phyloP scores from a whole-genome alignment of 2,329 filamentous ascomycete genomes.

The Cordyceps sp. region DNA sequence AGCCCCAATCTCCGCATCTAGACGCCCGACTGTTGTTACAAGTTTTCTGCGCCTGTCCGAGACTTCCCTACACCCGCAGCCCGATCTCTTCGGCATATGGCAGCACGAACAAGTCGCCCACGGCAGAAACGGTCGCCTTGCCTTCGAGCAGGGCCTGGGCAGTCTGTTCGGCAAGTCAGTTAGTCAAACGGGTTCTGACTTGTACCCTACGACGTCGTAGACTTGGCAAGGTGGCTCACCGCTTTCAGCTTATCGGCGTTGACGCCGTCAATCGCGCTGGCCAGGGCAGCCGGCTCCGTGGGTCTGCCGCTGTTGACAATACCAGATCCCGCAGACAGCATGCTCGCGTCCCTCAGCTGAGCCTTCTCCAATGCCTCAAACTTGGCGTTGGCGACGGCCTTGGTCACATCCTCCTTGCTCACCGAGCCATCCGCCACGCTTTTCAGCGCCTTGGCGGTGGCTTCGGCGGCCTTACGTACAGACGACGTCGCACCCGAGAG shows the following conservation, averaged over 20 bases:
- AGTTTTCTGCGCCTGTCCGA: constrained; percentile 9
- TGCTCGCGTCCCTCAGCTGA: constrained; percentile 59
- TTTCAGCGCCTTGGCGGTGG: constrained; percentile 69
- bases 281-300: constrained; percentile 67
- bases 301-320: constrained; percentile 68
- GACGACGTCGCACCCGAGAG: constrained; percentile 58
- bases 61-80: constrained; percentile 61
- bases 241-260: constrained; percentile 71
- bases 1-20: constrained; percentile 18
- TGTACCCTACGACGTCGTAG: neutral
- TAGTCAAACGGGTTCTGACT: neutral
- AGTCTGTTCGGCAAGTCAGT: too few species aligned
- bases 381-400: constrained; percentile 85
- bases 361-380: constrained; percentile 75
- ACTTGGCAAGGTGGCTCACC: constrained; percentile 36
- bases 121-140: constrained; percentile 77
- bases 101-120: constrained; percentile 81
- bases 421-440: constrained; percentile 60
- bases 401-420: constrained; percentile 72
- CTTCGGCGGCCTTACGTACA: constrained; percentile 58
- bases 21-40: constrained; percentile 27
- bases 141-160: constrained; percentile 75
- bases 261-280: constrained; percentile 65
- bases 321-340: constrained; percentile 72
- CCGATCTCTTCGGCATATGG: constrained; percentile 91